Base-by-base conservation (phyloP, 202 grass and related monocot species). In the Schoenoplectus triqueter region DNA sequence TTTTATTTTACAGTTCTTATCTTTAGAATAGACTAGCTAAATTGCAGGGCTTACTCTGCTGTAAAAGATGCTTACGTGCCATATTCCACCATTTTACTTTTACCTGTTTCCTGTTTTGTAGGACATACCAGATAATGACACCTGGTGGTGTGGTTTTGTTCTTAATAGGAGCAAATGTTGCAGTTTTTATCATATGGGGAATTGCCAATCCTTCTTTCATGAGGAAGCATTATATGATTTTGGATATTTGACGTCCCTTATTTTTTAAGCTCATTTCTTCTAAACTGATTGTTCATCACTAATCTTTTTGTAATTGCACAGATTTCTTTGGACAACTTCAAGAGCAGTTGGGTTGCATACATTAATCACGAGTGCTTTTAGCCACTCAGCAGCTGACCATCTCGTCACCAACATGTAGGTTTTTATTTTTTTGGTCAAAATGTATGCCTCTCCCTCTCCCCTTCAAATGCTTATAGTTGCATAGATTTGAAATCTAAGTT, bases 241-340 rank as follows among this genome's bases (percentile, higher is more conserved):
- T 82, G 9, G 20, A 50, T 17, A 60, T 73, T 13, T 31, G 41
- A 59, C 3, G 64, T 74, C 49, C 42, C 66, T 61, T 91, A 92
- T 91, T 80, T 82, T 82, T 50, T 80, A 11, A 9, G 14, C 10
- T 44, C 45, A n/a, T 54, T 54, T 47, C 22, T 14, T n/a, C 6
- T 61, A 54, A 42, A n/a, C 63, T 54, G 56, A 51, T 85, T 49
- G 50, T 66, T 60, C 42, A 2, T 64, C 22, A 56, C 78, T 65
- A 82, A 57, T 86, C 69, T 54, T 86, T 60, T 70, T 87, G 6
- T 49, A 20, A 85, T 67, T 65, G 81, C 56, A 63, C 95, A 98
- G 92, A 81, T 92, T 92, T 98, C 89, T 3, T 69, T 98, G 46
- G 92, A 93, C 63, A 93, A 93, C 80, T 86, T 98, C 42, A 95